These are phyloP conservation scores for Yarrowia galli DNA, from an alignment of 1,139 yeast species.

Conservation along the genomic window DNA sequence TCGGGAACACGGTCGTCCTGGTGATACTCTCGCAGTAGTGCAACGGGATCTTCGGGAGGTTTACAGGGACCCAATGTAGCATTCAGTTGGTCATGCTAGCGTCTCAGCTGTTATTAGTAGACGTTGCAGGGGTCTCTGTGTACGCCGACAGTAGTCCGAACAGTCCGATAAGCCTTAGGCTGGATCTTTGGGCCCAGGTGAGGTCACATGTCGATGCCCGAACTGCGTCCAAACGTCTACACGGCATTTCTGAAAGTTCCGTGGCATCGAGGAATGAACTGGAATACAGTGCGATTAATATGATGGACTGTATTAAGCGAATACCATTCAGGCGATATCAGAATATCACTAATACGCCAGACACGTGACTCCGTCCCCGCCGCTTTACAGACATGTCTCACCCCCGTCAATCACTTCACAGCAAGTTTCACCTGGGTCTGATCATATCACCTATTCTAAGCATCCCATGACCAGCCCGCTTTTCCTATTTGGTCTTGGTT, in stretches of 20 bases:
- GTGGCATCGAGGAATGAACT: background rate
- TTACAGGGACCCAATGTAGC: background rate
- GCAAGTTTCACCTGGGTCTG: slow-evolving; percentile 3
- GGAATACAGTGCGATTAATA: no score
- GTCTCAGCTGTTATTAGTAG: background rate
- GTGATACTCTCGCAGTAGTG: background rate
- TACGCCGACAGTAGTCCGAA: no score
- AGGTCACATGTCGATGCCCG: no score
- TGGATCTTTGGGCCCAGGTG: no score
- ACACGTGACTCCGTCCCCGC: no score
- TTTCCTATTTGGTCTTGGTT: background rate
- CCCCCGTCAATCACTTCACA: no score
- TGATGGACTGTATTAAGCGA: no score
- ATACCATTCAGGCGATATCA: no score
- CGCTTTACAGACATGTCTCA: slow-evolving; percentile 7
- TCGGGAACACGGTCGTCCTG: background rate
- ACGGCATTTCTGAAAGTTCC: background rate
- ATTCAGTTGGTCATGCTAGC: background rate
- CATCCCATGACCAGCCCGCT: slow-evolving; percentile 14
- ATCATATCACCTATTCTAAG: background rate
- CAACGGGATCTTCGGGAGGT: background rate
- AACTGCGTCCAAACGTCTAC: no score
- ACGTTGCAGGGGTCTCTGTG: background rate
- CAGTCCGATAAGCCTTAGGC: background rate
- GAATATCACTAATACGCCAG: no score